Evolutionary conservation across 2,329 filamentous ascomycete species (phyloP), one percentile per base, ranked within the genome.

Genomic region (Fusarium brachygibbosum): DNA sequence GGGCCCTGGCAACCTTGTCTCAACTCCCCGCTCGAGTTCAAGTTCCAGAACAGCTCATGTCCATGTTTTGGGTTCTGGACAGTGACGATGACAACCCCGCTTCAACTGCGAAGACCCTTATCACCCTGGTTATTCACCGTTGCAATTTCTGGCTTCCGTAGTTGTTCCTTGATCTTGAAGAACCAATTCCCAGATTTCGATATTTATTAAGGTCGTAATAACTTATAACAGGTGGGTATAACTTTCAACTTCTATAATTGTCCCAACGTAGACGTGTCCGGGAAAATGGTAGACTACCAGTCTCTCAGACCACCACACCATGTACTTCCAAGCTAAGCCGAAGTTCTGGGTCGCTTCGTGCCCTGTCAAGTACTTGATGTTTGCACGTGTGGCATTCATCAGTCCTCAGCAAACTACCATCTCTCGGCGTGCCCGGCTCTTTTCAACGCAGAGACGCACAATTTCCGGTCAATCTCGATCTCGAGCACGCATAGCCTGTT

Each of bases 1-100:
- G 65, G 50, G 55, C 37, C 65, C 65, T 58, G 58, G 66, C 41
- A 61, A 52, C 61, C 46, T 61, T 66, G 56, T 68, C 56, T 68
- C 16, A 42, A 69, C 53, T 56, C 66, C 62, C 66, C 67, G 21
- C 62, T 53, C 41, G 16, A 49, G 35, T 50, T 50, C 57, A 53
- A 52, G 62, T 59, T 67, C 62, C 37, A 63, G 62, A 63, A 60
- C 35, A 69, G 25, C 50, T 50, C 32, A n/a, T 66, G 38, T 46
- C 29, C 46, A 42, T 66, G 53, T 37, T 61, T 59, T 58, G 49
- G 19, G 35, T 40, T 35, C 25, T 19, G 13, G 28, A 35, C 17
- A 14, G 37, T 52, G 55, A 52, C 31, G 28, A 37, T 42, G 35
- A 25, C 48, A 66, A 64, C 67, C 67, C 63, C 54, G 63, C 67